Evolutionary conservation across 495 filamentous ascomycete genomes (phyloP), one percentile per base, ranked within the genome.

Genomic region (Penicillium verhagenii): DNA sequence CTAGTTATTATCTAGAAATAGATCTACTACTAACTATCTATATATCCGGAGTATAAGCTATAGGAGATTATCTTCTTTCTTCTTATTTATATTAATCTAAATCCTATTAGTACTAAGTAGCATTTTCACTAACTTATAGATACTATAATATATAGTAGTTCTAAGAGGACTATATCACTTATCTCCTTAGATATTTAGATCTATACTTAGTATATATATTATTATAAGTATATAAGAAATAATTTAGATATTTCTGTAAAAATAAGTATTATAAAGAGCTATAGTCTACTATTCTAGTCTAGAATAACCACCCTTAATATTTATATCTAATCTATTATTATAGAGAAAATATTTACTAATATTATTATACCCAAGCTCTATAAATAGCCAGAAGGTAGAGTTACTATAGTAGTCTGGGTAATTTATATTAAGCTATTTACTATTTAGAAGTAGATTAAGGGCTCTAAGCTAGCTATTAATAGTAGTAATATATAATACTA

Each of bases 1-100:
- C 47, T 42, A 42, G 5, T 16, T 19, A 2, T 53, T 42, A 21
- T 38, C 38, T 21, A 53, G 19, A 16, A 53, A 53, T 25, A 37
- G 51, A 4, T 28, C 14, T 14, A 53, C 28, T 26, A 53, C 51
- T 19, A 42, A 53, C 19, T 16, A n/a, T 26, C 40, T 39, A 47
- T n/a, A 29, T 28, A 7, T 53, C 35, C 28, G 51, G 19, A 53
- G 37, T 23, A 42, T 42, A 10, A 53, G 19, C 51, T 42, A 53
- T 14, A 53, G 28, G 23, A 42, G 51, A 31, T 53, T 42, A 43
- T 53, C 42, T 47, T 53, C 51, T 3, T 20, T 9, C 38, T 53
- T 42, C 14, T 47, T 21, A 13, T 1, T 28, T 38, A 42, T 42
- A 21, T 53, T 53, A 14, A 53, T 47, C 42, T 29, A 31, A 53